phyloP scores from a whole-genome alignment of 257 asterid species.

The Solanum bukasovii region DNA sequence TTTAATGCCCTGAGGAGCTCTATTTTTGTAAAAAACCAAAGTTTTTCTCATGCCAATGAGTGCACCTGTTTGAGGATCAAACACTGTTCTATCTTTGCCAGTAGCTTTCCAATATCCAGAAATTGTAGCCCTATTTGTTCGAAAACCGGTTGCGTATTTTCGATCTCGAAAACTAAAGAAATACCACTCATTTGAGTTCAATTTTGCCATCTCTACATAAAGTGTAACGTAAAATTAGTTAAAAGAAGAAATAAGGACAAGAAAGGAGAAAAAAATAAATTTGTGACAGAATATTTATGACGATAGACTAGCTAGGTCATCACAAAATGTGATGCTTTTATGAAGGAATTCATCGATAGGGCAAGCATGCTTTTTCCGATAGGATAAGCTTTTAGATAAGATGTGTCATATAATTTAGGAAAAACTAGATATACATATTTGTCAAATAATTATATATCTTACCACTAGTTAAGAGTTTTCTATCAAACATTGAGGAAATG shows the following conservation, averaged over 20 bases:
- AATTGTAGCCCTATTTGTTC: conserved; percentile 68
- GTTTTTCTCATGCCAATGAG: conserved; percentile 90
- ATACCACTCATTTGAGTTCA: conserved; percentile 79
- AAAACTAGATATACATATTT: not conserved
- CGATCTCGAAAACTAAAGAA: conserved; percentile 84
- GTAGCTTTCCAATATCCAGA: conserved; percentile 95
- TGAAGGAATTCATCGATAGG: not conserved
- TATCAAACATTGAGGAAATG: not conserved
- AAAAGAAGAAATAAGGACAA: not conserved
- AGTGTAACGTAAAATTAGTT: not conserved
- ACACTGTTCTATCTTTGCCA: conserved; percentile 61
- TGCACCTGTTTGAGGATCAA: conserved; percentile 25
- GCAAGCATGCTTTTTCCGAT: not conserved
- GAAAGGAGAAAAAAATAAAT: not conserved
- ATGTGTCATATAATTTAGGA: not conserved
- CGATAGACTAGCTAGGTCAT: not conserved
- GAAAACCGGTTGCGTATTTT: conserved; percentile 60
- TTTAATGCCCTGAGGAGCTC: conserved; percentile 86
- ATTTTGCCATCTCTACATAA: conserved; percentile 54
- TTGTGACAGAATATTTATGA: not conserved
- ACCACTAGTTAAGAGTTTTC: too few relatives aligned
- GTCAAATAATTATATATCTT: not conserved
- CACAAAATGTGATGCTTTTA: not conserved
- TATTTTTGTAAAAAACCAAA: conserved; percentile 66
- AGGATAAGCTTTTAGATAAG: not conserved